phyloP scores from a whole-genome alignment of 2,329 filamentous ascomycete genomes.

The Aspergillus sp. region DNA sequence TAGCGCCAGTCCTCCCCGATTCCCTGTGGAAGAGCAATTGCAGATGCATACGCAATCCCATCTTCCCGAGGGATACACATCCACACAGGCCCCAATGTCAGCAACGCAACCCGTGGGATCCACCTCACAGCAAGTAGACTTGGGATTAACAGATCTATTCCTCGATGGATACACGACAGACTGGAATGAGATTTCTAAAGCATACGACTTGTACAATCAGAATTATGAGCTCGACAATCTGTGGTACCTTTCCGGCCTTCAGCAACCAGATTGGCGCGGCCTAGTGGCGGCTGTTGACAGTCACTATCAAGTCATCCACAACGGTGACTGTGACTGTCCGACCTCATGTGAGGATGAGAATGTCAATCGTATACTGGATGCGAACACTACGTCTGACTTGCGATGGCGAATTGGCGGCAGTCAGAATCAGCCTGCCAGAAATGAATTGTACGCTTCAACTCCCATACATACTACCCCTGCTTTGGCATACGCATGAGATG shows the following conservation, averaged over 20 bases:
- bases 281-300: conserved; percentile 46
- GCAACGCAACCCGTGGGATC: conserved; percentile 26
- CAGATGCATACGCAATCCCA: conserved; percentile 31
- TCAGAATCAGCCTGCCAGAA: conserved; percentile 29
- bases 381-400: conserved; percentile 30
- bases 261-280: conserved; percentile 43
- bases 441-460: conserved; percentile 40
- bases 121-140: conserved; percentile 21
- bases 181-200: conserved; percentile 37
- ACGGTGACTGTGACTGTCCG: conserved; percentile 34
- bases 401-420: conserved; percentile 39
- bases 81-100: conserved; percentile 23
- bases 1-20: conserved; percentile 19
- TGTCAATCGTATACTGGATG: conserved; percentile 36
- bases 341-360: conserved; percentile 35
- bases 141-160: conserved; percentile 37
- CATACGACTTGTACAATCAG: conserved; percentile 41
- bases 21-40: conserved; percentile 31
- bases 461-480: neutral
- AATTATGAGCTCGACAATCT: conserved; percentile 42
- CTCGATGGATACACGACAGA: conserved; percentile 40
- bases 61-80: conserved; percentile 23
- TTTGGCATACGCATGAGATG: neutral
- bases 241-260: conserved; percentile 42
- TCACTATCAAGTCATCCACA: conserved; percentile 42